Conservation (phyloP, 2,329 filamentous ascomycete species). For the Alternaria consortialis region DNA sequence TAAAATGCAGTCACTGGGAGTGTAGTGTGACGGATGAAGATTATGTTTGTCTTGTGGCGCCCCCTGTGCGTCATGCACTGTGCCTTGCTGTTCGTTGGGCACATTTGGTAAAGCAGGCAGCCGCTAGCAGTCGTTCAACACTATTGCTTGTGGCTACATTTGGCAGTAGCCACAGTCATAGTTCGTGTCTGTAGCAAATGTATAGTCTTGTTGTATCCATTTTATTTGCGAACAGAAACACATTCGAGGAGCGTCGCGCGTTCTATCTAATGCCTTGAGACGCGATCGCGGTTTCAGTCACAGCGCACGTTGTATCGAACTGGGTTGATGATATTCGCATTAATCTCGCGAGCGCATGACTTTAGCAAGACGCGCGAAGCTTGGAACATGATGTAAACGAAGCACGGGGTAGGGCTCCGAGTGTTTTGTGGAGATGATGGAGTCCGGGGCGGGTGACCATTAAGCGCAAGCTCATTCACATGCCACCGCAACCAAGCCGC, state of each 20-base stretch:
- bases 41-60: background rate
- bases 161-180: background rate
- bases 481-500: slow-evolving; percentile 26
- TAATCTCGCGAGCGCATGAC: slow-evolving; percentile 1
- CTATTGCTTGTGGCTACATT: slow-evolving; percentile 8
- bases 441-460: slow-evolving; percentile 27
- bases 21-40: background rate
- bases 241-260: background rate
- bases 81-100: background rate
- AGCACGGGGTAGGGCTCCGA: slow-evolving; percentile 14
- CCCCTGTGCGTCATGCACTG: background rate
- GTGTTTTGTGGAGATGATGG: slow-evolving; percentile 16
- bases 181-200: slow-evolving; percentile 13
- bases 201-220: background rate
- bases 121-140: background rate
- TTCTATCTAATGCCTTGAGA: background rate
- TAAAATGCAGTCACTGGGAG: background rate
- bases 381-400: slow-evolving; percentile 8
- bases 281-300: background rate
- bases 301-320: background rate
- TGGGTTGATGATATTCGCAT: background rate
- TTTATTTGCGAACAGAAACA: background rate
- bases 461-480: slow-evolving; percentile 34
- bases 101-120: background rate
- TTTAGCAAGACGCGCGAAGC: background rate